These are phyloP conservation scores for Cruciata laevipes DNA, from an alignment of 257 asterid species.

Conservation along the genomic window DNA sequence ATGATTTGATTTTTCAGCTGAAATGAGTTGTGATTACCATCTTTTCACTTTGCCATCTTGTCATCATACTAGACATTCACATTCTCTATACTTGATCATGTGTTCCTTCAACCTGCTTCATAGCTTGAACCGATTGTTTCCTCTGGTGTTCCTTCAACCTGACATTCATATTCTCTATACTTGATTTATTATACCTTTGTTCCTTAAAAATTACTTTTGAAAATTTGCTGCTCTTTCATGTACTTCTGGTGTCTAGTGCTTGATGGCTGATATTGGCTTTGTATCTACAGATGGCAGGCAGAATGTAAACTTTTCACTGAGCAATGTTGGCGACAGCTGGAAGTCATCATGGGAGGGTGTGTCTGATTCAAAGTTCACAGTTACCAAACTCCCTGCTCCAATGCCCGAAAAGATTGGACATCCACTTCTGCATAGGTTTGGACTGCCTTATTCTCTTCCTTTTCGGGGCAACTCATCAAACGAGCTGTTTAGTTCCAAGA, in stretches of 20 bases:
- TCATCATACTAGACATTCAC: no score
- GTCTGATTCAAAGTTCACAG: slow-evolving; percentile 52
- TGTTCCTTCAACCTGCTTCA: no score
- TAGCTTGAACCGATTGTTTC: neutral
- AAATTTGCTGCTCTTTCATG: neutral
- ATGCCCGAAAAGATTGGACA: slow-evolving; percentile 43
- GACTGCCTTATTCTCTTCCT: slow-evolving; percentile 37
- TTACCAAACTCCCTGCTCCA: slow-evolving; percentile 39
- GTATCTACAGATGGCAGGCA: slow-evolving; percentile 48
- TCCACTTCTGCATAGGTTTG: slow-evolving; percentile 33
- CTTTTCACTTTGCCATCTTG: neutral
- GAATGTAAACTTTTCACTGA: slow-evolving; percentile 46
- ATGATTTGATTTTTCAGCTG: slow-evolving; percentile 10
- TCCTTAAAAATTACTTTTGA: neutral
- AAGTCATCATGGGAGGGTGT: slow-evolving; percentile 40
- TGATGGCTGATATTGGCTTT: slow-evolving; percentile 8
- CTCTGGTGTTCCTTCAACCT: neutral
- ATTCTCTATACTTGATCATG: no score
- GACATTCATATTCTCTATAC: no score
- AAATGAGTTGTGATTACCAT: neutral
- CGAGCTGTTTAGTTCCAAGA: slow-evolving; percentile 38
- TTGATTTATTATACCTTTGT: neutral
- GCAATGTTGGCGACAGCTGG: slow-evolving; percentile 33
- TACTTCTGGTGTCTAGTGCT: neutral
- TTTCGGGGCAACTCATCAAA: slow-evolving; percentile 34